These are phyloP conservation scores for Wallacemonas sp. DNA, from an alignment of 208 protist genomes.

Conservation along the genomic window DNA sequence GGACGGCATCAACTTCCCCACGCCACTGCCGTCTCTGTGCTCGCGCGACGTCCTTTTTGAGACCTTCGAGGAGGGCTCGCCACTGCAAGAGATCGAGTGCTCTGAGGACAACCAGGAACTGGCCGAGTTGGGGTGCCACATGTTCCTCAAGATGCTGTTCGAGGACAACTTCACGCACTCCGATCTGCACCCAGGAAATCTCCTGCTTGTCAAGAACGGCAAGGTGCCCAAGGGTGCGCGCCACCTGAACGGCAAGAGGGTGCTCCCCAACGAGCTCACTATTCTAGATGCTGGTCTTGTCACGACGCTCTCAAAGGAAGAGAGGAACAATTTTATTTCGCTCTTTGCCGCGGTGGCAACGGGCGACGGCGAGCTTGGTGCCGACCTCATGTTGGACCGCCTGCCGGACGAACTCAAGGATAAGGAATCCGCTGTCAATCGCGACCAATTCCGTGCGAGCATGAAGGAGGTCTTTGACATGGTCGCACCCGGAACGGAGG, in stretches of 20 bases:
- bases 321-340: conserved; percentile 93
- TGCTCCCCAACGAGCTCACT: conserved; percentile 65
- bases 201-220: conserved; percentile 51
- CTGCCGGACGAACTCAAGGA: conserved; percentile 38
- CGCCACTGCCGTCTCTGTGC: conserved; percentile 60
- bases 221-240: conserved; percentile 16
- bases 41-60: conserved; percentile 83
- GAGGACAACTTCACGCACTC: conserved; percentile 95
- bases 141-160: conserved; percentile 96
- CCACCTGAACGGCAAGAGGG: conserved; percentile 73
- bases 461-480: conserved; percentile 85
- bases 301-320: conserved; percentile 76
- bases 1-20: conserved; percentile 83
- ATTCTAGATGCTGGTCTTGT: conserved; percentile 92
- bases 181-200: conserved; percentile 94
- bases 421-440: conserved; percentile 29
- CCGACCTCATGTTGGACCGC: conserved; percentile 92
- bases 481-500: conserved; percentile 66
- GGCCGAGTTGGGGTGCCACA: conserved; percentile 84
- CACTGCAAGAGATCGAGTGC: conserved; percentile 58
- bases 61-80: conserved; percentile 84
- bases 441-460: conserved; percentile 57
- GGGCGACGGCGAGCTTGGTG: conserved; percentile 84
- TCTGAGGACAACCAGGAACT: conserved; percentile 57
- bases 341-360: conserved; percentile 90